Evolutionary conservation across 108 stramenopile genomes (phyloP).

Genomic region (Nitzschia sp.): DNA sequence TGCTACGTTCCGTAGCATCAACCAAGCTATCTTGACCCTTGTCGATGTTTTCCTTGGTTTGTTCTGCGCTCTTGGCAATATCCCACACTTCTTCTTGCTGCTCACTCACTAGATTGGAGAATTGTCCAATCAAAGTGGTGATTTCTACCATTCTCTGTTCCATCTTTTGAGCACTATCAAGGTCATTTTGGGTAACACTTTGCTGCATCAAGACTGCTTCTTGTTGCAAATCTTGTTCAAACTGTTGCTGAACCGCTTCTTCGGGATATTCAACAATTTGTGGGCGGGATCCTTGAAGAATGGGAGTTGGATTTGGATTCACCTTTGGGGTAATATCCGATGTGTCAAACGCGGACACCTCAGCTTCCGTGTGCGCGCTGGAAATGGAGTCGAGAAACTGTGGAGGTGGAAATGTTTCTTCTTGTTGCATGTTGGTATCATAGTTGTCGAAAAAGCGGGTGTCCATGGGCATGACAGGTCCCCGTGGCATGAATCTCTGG

Average conservation of each 20-base stretch:
- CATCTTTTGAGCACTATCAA: constrained; percentile 78
- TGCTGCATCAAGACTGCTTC: constrained; percentile 64
- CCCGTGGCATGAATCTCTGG: constrained; percentile 32
- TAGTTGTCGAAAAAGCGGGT: constrained; percentile 23
- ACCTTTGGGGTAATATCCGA: background rate
- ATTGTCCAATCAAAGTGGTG: constrained; percentile 72
- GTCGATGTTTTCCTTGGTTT: constrained; percentile 73
- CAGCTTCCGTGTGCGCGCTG: background rate
- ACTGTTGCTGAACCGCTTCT: constrained; percentile 14
- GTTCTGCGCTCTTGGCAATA: constrained; percentile 65
- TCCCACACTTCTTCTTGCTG: constrained; percentile 75
- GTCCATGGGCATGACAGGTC: background rate
- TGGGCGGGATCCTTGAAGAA: background rate
- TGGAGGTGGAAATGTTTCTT: constrained; percentile 14
- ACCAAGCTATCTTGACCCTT: constrained; percentile 79
- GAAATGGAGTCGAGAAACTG: constrained; percentile 11
- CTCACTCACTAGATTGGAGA: constrained; percentile 71
- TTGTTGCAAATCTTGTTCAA: constrained; percentile 36
- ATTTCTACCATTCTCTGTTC: constrained; percentile 82
- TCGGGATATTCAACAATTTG: constrained; percentile 8
- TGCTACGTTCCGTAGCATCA: constrained; percentile 68
- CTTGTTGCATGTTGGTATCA: constrained; percentile 9
- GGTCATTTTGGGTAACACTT: constrained; percentile 62
- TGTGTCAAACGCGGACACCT: background rate
- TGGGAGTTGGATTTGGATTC: background rate